Base-by-base conservation (phyloP, 2,329 filamentous ascomycete species). In the Scedosporium apiospermum region DNA sequence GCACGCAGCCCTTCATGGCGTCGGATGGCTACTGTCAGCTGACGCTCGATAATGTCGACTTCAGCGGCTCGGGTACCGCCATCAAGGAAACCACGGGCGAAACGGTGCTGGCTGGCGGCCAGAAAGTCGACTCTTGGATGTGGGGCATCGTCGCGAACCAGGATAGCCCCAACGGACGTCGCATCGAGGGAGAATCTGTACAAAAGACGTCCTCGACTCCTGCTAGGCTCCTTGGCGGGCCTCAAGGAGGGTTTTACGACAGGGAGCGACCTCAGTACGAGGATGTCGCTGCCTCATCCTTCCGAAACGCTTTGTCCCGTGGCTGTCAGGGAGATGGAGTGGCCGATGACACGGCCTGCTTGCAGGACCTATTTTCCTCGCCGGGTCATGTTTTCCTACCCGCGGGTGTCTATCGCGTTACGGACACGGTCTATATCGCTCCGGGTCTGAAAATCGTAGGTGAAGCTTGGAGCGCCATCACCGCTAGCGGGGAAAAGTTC, bases 361-460 rank as follows among this genome's bases (percentile, higher is more conserved):
- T 46, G 42, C 14, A 18, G 4, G 18, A 46, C 6, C 42, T 46
- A 4, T 46, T 46, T 18, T 46, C 42, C 12, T 46, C 42, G 42
- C 42, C 42, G 14, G 42, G 42, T 4, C 12, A 46, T 18, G 18
- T 46, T 14, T 69, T 66, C 62, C 71, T 73, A 64, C 69, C 69
- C 0, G 68, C 68, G 1, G 71, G 71, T 9, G 64, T 70, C 30
- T 73, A 73, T 55, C 23, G 23, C 1, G 64, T 79, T 1, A 76
- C 71, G 0, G 63, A 61, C 2, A 77, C 75, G 0, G 57, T 77
- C 16, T 63, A 63, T 3, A 68, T 78, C n/a, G 73, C 75, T 1
- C 27, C 66, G 0, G 71, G 71, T 5, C 63, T 69, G 1, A 73
- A 68, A 58, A 69, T 78, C 27, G 71, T 75, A 1, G 76, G 76